These are phyloP conservation scores for Nitzschia sp. DNA, from an alignment of 108 stramenopile genomes.

Conservation along the genomic window DNA sequence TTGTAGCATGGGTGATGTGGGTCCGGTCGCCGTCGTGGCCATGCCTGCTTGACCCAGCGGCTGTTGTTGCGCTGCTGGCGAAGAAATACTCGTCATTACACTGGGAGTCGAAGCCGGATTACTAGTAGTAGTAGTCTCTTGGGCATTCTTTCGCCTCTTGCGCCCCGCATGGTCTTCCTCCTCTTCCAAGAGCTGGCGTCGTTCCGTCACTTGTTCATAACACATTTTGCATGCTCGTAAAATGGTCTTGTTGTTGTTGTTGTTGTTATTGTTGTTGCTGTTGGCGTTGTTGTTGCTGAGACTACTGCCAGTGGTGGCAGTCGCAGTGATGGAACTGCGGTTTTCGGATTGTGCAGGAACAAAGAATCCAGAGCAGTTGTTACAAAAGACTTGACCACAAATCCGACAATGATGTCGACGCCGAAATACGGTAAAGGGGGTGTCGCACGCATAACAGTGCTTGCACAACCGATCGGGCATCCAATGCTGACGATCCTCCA, in stretches of 20 bases:
- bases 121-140: not conserved
- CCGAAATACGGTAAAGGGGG: constrained; percentile 92
- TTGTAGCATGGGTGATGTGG: constrained; percentile 6
- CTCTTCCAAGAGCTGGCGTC: constrained; percentile 21
- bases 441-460: constrained; percentile 92
- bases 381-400: constrained; percentile 98
- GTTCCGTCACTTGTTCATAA: constrained; percentile 66
- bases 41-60: not conserved
- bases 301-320: constrained; percentile 12
- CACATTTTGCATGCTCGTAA: constrained; percentile 79
- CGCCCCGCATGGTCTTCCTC: constrained; percentile 19
- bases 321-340: not conserved
- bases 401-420: constrained; percentile 96
- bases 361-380: constrained; percentile 87
- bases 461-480: constrained; percentile 95
- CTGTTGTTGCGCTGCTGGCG: not conserved
- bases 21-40: not conserved
- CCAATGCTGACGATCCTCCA: constrained; percentile 77
- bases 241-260: constrained; percentile 27
- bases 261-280: constrained; percentile 20
- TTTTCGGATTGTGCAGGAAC: constrained; percentile 44
- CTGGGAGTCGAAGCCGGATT: not conserved
- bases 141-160: constrained; percentile 7
- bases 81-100: not conserved
- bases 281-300: constrained; percentile 15